Evolutionary conservation across 805 yeast genomes (phyloP).

Genomic region (Hanseniaspora lachancei): DNA sequence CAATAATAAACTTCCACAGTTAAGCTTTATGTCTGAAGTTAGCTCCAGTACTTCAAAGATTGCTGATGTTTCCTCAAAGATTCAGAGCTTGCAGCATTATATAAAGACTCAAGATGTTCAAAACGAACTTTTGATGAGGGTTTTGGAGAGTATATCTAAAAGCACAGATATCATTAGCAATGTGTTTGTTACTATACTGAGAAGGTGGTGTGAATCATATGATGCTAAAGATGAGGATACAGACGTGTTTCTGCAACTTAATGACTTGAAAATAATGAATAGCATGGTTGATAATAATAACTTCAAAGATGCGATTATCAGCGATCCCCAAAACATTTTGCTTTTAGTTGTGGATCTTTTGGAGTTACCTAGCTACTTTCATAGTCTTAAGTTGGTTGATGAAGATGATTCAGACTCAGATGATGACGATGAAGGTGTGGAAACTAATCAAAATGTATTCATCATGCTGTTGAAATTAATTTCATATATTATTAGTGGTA

Average conservation of each 20-base stretch:
- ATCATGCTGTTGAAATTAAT: slow-evolving; percentile 26
- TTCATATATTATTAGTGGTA: slow-evolving; percentile 28
- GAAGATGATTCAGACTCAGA: slow-evolving; percentile 29
- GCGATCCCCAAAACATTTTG: slow-evolving; percentile 7
- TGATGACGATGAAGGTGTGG: slow-evolving; percentile 21
- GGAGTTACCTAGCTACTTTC: slow-evolving; percentile 11
- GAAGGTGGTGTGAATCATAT: slow-evolving; percentile 42
- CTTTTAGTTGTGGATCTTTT: neutral
- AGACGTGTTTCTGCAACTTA: slow-evolving; percentile 32
- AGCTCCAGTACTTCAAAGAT: slow-evolving; percentile 14
- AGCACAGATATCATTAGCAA: slow-evolving; percentile 33
- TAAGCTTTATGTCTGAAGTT: slow-evolving; percentile 5
- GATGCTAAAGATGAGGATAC: slow-evolving; percentile 3
- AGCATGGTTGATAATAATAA: slow-evolving; percentile 12
- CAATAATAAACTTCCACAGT: slow-evolving; percentile 27
- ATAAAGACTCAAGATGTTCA: slow-evolving; percentile 35
- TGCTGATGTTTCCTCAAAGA: slow-evolving; percentile 8
- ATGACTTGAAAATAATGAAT: slow-evolving; percentile 56
- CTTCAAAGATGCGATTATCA: slow-evolving; percentile 9
- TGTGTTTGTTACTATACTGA: slow-evolving; percentile 40
- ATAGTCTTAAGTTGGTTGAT: slow-evolving; percentile 27
- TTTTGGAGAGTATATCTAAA: slow-evolving; percentile 37
- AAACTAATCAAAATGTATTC: slow-evolving; percentile 7
- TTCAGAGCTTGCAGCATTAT: slow-evolving; percentile 23
- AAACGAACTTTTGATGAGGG: slow-evolving; percentile 29